A percentile compares a stretch with the other conserved stretches of the same genome.
Evolutionary conservation across 2,329 filamentous ascomycete species (phyloP).

Genomic region (Didymella pinodella): DNA sequence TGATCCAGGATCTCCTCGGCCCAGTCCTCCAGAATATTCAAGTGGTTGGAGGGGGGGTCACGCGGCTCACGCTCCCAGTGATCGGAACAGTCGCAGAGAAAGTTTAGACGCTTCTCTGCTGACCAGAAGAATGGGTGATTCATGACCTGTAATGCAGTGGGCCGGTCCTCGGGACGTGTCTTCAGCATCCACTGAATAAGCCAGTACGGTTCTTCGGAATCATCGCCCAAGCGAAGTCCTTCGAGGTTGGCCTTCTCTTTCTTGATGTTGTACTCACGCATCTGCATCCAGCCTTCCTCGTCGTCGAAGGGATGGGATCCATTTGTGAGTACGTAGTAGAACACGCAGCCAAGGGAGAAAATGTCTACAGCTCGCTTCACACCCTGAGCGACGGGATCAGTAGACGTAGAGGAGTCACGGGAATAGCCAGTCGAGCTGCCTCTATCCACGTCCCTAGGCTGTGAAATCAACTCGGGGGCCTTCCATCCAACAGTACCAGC

Average conservation of each 20-base stretch:
- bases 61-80: constrained; percentile 93
- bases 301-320: constrained; percentile 94
- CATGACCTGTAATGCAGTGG: constrained; percentile 80
- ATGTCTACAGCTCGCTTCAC: constrained; percentile 97
- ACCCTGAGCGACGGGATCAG: constrained; percentile 65
- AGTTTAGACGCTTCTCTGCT: constrained; percentile 84
- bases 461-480: constrained; percentile 86
- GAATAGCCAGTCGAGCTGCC: constrained; percentile 55
- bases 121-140: constrained; percentile 98
- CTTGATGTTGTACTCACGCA: constrained; percentile 92
- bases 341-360: constrained; percentile 96
- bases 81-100: constrained; percentile 96
- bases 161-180: constrained; percentile 70
- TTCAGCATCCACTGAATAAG: constrained; percentile 83
- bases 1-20: constrained; percentile 58
- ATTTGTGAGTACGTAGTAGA: constrained; percentile 96
- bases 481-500: constrained; percentile 97
- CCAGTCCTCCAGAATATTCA: constrained; percentile 66
- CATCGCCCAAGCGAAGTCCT: constrained; percentile 80
- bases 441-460: constrained; percentile 54
- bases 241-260: constrained; percentile 80
- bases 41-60: constrained; percentile 76
- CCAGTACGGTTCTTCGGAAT: constrained; percentile 85
- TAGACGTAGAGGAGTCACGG: constrained; percentile 51
- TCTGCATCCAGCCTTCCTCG: constrained; percentile 86